Conservation (phyloP, 768 basidiomycete genomes). For the Mycena pura region DNA sequence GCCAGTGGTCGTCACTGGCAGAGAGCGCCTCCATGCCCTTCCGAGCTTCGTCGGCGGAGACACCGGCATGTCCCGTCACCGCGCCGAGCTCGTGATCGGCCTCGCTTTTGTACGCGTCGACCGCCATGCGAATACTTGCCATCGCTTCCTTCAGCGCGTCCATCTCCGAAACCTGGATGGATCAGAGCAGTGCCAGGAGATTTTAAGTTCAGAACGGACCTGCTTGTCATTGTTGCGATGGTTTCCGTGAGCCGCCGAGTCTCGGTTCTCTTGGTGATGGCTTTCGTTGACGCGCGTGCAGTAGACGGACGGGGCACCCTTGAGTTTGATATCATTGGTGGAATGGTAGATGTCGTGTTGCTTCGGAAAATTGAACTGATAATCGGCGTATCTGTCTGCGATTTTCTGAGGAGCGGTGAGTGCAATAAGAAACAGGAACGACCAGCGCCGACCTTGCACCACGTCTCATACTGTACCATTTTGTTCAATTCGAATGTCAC, state of each 20-base stretch:
- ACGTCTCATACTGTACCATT: no score
- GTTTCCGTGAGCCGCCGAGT: background rate
- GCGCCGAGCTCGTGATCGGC: no score
- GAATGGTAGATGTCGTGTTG: no score
- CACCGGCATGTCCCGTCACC: background rate
- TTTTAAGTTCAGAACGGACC: background rate
- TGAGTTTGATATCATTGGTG: no score
- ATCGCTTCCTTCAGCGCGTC: conserved; percentile 14
- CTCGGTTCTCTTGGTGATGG: conserved; percentile 1
- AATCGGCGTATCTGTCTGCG: no score
- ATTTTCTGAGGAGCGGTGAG: no score
- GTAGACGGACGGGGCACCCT: no score
- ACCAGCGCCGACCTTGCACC: no score
- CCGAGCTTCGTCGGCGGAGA: background rate
- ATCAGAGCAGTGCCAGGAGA: background rate
- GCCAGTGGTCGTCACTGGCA: conserved; percentile 1
- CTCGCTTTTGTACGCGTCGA: conserved; percentile 10
- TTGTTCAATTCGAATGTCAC: no score
- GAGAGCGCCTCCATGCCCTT: background rate
- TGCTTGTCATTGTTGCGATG: conserved; percentile 1
- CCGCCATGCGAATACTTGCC: conserved; percentile 15
- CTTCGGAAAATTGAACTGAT: no score
- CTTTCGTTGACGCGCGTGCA: no score
- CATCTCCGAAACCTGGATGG: background rate
- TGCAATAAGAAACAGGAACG: no score